phyloP scores from a whole-genome alignment of 2,329 filamentous ascomycete genomes.

The Arachnomyces sp. region DNA sequence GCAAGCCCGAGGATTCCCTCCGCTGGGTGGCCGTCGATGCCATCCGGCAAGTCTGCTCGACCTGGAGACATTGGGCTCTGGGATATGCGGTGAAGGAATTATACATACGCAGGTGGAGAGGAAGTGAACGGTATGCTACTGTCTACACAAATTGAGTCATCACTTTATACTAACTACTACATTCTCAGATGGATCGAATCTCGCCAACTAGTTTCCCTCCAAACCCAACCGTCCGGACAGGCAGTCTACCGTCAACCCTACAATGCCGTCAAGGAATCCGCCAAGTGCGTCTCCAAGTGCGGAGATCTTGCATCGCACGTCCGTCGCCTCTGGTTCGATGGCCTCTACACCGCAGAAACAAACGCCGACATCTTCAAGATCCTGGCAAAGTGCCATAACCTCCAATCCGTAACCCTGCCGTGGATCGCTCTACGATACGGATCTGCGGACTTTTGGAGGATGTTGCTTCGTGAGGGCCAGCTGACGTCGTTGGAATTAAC shows the following conservation, averaged over 20 bases:
- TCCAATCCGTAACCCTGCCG: conserved; percentile 43
- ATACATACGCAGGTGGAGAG: conserved; percentile 47
- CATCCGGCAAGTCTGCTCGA: conserved; percentile 43
- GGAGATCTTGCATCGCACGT: conserved; percentile 43
- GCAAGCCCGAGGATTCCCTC: conserved; percentile 43
- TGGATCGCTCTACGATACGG: conserved; percentile 48
- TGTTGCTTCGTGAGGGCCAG: conserved; percentile 37
- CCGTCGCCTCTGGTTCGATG: conserved; percentile 48
- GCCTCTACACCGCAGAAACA: conserved; percentile 46
- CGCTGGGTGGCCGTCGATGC: conserved; percentile 45
- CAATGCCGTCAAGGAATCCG: conserved; percentile 41
- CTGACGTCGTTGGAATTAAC: conserved; percentile 47
- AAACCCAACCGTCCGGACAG: conserved; percentile 35
- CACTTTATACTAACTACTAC: no score
- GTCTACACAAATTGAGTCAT: not conserved
- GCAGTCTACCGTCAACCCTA: conserved; percentile 48
- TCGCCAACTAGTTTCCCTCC: conserved; percentile 10
- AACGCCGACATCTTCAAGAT: conserved; percentile 43
- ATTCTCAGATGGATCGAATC: conserved; percentile 18
- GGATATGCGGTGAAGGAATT: conserved; percentile 45
- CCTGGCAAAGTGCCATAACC: conserved; percentile 39
- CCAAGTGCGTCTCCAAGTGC: conserved; percentile 38
- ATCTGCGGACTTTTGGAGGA: conserved; percentile 41
- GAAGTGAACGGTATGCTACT: conserved; percentile 37
- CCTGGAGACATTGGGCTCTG: conserved; percentile 49